These are phyloP conservation scores for Candida caryicola DNA, from an alignment of 805 yeast species.

Conservation along the genomic window DNA sequence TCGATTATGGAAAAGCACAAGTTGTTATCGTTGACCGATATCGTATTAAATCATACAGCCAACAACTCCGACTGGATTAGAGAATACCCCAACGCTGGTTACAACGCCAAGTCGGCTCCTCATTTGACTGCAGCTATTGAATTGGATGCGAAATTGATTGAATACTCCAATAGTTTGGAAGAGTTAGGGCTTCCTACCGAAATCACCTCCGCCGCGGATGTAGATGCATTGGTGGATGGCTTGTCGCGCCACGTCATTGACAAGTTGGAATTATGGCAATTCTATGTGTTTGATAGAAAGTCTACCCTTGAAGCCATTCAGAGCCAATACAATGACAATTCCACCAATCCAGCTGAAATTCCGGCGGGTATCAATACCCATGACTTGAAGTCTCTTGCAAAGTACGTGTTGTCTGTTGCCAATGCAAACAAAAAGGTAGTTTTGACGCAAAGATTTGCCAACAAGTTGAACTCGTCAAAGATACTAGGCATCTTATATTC, in stretches of 20 bases:
- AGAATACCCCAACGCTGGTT: conserved; percentile 88
- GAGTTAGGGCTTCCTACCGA: conserved; percentile 60
- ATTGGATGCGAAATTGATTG: conserved; percentile 65
- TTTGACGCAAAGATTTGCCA: conserved; percentile 49
- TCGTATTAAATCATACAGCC: conserved; percentile 94
- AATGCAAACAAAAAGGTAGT: conserved; percentile 43
- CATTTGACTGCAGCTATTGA: conserved; percentile 83
- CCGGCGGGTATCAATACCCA: conserved; percentile 30
- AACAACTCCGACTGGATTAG: conserved; percentile 82
- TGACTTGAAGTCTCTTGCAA: conserved; percentile 44
- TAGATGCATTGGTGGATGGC: conserved; percentile 62
- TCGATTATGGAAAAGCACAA: conserved; percentile 52
- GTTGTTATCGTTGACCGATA: conserved; percentile 80
- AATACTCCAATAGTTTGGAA: conserved; percentile 59
- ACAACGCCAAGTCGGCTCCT: conserved; percentile 83
- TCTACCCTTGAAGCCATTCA: conserved; percentile 39
- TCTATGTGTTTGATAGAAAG: conserved; percentile 65
- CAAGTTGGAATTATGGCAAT: conserved; percentile 79
- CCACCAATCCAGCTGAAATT: conserved; percentile 13
- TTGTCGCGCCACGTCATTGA: conserved; percentile 66
- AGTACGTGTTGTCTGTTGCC: conserved; percentile 44
- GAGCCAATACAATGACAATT: conserved; percentile 30
- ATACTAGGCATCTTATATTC: conserved; percentile 45
- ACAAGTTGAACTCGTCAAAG: conserved; percentile 48
- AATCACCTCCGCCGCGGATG: conserved; percentile 50